A percentile compares a stretch with the other conserved stretches of the same genome.
Evolutionary conservation across 1,284 basidiomycete species (phyloP).

Genomic region (Phaffia rhodozyma): DNA sequence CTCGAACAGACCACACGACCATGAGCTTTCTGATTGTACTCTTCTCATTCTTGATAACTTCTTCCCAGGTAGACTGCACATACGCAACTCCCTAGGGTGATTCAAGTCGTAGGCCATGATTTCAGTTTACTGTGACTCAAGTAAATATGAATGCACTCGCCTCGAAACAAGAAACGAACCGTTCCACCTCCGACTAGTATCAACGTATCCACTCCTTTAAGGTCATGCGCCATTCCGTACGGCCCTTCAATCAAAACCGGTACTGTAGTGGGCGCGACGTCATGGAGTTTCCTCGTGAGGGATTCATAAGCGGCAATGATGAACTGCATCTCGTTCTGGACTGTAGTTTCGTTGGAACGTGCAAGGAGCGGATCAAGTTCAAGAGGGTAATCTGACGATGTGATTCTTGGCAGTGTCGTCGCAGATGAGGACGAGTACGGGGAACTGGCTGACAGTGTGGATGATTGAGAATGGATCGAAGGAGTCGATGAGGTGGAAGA

Average conservation of each 20-base stretch:
- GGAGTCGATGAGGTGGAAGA: not conserved
- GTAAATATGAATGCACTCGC: too few relatives aligned
- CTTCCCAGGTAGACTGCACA: slow-evolving; percentile 1
- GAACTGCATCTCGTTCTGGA: slow-evolving; percentile 11
- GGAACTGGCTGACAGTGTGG: not conserved
- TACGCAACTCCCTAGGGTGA: not conserved
- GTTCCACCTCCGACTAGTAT: slow-evolving; percentile 16
- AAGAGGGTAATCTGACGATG: too few relatives aligned
- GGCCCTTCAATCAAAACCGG: slow-evolving; percentile 12
- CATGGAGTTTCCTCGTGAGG: slow-evolving; percentile 5
- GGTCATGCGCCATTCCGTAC: not conserved
- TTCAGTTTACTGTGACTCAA: too few relatives aligned
- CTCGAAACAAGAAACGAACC: not conserved
- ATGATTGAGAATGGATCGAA: not conserved
- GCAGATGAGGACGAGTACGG: not conserved
- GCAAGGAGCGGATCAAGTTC: too few relatives aligned
- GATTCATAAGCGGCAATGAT: slow-evolving; percentile 7
- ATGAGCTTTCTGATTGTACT: not conserved
- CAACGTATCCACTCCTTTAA: slow-evolving; percentile 7
- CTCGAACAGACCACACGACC: slow-evolving; percentile 7
- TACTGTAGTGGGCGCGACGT: not conserved
- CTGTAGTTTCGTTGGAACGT: too few relatives aligned
- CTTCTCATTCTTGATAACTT: not conserved
- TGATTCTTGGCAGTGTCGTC: too few relatives aligned
- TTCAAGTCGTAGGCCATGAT: too few relatives aligned